phyloP scores from a whole-genome alignment of 108 stramenopile species.

The Conticribra weissflogii region DNA sequence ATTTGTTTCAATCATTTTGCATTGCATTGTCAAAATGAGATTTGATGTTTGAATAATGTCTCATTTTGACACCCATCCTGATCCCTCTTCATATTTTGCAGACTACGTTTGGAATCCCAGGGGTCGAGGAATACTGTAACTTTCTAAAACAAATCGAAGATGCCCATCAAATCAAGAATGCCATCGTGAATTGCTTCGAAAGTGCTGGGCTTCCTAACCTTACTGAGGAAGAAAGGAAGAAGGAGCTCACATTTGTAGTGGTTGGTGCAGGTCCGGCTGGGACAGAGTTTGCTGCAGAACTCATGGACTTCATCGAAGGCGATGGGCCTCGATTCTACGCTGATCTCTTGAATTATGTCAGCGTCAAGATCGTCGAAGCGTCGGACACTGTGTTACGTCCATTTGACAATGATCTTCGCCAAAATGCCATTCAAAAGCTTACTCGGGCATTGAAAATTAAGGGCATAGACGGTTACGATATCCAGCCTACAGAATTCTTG shows the following conservation, averaged over 20 bases:
- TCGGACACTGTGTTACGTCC: slow-evolving; percentile 79
- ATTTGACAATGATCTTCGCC: slow-evolving; percentile 88
- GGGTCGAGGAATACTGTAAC: slow-evolving; percentile 91
- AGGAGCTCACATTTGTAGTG: slow-evolving; percentile 86
- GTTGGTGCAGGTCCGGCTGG: slow-evolving; percentile 97
- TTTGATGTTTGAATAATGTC: no score
- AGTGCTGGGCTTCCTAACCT: slow-evolving; percentile 86
- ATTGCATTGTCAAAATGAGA: no score
- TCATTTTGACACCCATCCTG: no score
- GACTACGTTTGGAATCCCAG: slow-evolving; percentile 94
- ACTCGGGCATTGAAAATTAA: slow-evolving; percentile 55
- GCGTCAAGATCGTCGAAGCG: slow-evolving; percentile 95
- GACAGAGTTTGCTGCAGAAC: slow-evolving; percentile 93
- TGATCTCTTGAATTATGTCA: slow-evolving; percentile 74
- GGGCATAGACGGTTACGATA: slow-evolving; percentile 49
- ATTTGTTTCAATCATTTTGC: no score
- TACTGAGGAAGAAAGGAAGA: slow-evolving; percentile 69
- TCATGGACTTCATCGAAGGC: slow-evolving; percentile 92
- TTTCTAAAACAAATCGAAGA: slow-evolving; percentile 92
- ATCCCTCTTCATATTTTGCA: no score
- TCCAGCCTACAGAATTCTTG: slow-evolving; percentile 81
- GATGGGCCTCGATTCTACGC: slow-evolving; percentile 93
- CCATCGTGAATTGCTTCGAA: slow-evolving; percentile 95
- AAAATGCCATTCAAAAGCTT: slow-evolving; percentile 81
- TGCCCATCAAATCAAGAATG: slow-evolving; percentile 79